Percentiles rank a stretch among this genome's conserved stretches.
Evolutionary conservation across 192 early-diverging fungal genomes (phyloP).

Genomic region (Lunasporangiospora selenospora): DNA sequence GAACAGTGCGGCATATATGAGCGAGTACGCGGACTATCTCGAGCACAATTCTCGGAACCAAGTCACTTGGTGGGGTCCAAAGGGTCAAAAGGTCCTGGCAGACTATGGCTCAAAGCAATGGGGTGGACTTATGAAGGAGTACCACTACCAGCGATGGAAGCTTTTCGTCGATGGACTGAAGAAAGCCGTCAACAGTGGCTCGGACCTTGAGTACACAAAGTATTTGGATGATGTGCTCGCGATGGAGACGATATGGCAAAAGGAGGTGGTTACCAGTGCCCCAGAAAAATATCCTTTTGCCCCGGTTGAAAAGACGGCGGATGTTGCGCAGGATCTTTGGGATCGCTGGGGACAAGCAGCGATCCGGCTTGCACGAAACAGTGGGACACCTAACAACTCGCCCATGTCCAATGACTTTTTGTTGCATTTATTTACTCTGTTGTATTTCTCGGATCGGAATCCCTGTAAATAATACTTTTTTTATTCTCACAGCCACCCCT

Average conservation of each 20-base stretch:
- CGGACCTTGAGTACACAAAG: slow-evolving; percentile 4
- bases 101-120: slow-evolving; percentile 43
- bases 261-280: slow-evolving; percentile 9
- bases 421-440: no score
- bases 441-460: no score
- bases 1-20: not conserved
- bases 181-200: slow-evolving; percentile 3
- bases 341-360: slow-evolving; percentile 24
- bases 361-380: slow-evolving; percentile 12
- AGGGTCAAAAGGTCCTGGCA: slow-evolving; percentile 6
- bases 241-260: slow-evolving; percentile 11
- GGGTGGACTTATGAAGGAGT: slow-evolving; percentile 26
- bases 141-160: slow-evolving; percentile 29
- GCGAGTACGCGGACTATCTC: slow-evolving; percentile 18
- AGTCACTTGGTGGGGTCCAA: slow-evolving; percentile 42
- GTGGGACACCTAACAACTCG: no score
- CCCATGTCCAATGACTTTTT: no score
- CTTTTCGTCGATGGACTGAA: slow-evolving; percentile 21
- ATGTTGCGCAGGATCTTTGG: slow-evolving; percentile 29
- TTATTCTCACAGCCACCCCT: no score
- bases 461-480: no score
- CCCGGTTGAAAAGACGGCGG: slow-evolving; percentile 13
- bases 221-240: slow-evolving; percentile 13
- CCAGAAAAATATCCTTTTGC: slow-evolving; percentile 18
- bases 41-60: slow-evolving; percentile 32